phyloP scores from a whole-genome alignment of 345 rosid genomes.

The Mercurialis annua region DNA sequence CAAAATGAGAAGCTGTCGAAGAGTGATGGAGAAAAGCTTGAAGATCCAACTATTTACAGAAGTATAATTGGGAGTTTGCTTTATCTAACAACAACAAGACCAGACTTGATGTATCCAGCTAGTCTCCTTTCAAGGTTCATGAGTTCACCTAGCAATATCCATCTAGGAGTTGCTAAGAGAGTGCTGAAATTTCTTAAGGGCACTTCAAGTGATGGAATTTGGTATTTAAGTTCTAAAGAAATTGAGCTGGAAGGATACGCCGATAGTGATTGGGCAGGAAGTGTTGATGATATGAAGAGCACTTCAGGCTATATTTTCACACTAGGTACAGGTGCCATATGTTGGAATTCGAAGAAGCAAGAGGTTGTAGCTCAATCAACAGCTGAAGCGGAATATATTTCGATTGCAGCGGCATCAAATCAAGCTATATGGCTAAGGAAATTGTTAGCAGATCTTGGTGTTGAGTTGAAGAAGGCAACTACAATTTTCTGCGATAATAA shows the following conservation, averaged over 20 bases:
- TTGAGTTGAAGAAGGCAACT: background rate
- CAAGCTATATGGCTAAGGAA: background rate
- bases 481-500: background rate
- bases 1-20: background rate
- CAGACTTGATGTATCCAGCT: background rate
- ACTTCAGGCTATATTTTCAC: background rate
- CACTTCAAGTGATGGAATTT: background rate
- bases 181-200: background rate
- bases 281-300: background rate
- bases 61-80: background rate
- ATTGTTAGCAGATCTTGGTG: background rate
- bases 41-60: background rate
- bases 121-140: conserved; percentile 1
- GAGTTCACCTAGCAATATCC: background rate
- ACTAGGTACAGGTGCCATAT: background rate
- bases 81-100: background rate
- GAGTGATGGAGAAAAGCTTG: background rate
- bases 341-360: background rate
- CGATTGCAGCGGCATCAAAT: background rate
- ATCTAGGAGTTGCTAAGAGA: background rate
- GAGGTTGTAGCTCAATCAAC: background rate
- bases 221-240: background rate
- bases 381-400: background rate
- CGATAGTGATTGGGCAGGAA: background rate
- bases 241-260: background rate